Conservation (phyloP, 2,329 filamentous ascomycete species). For the Penicillium psychrosexuale region DNA sequence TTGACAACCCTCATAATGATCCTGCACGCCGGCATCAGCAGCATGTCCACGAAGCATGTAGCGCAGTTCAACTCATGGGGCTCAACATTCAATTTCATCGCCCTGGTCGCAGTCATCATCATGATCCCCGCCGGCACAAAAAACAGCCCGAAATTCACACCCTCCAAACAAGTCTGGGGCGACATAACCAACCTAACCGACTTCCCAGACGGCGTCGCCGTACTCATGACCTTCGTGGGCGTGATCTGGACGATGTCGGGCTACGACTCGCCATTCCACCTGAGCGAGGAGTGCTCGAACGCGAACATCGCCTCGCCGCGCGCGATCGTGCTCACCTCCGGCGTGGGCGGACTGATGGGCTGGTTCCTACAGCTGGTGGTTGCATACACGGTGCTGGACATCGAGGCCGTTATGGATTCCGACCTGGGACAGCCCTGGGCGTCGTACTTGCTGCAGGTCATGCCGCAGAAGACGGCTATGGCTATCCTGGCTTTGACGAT, state of each 20-base stretch:
- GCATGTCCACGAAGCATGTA: slow-evolving; percentile 68
- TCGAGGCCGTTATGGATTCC: slow-evolving; percentile 56
- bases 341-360: slow-evolving; percentile 63
- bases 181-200: slow-evolving; percentile 64
- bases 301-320: slow-evolving; percentile 67
- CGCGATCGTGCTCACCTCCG: slow-evolving; percentile 68
- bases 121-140: slow-evolving; percentile 63
- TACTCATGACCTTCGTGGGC: slow-evolving; percentile 69
- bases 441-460: slow-evolving; percentile 64
- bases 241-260: slow-evolving; percentile 69
- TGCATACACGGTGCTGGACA: slow-evolving; percentile 67
- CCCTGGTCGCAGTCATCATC: slow-evolving; percentile 64
- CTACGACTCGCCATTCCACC: slow-evolving; percentile 67
- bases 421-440: slow-evolving; percentile 68
- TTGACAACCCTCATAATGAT: slow-evolving; percentile 66
- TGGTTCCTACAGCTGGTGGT: slow-evolving; percentile 73
- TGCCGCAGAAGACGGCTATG: slow-evolving; percentile 59
- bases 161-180: slow-evolving; percentile 61
- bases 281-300: slow-evolving; percentile 73
- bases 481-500: slow-evolving; percentile 65
- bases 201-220: slow-evolving; percentile 64
- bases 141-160: slow-evolving; percentile 57
- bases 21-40: slow-evolving; percentile 64
- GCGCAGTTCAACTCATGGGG: slow-evolving; percentile 68
- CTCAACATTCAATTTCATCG: slow-evolving; percentile 68